phyloP scores from a whole-genome alignment of 345 rosid species.

The Balakata baccata region DNA sequence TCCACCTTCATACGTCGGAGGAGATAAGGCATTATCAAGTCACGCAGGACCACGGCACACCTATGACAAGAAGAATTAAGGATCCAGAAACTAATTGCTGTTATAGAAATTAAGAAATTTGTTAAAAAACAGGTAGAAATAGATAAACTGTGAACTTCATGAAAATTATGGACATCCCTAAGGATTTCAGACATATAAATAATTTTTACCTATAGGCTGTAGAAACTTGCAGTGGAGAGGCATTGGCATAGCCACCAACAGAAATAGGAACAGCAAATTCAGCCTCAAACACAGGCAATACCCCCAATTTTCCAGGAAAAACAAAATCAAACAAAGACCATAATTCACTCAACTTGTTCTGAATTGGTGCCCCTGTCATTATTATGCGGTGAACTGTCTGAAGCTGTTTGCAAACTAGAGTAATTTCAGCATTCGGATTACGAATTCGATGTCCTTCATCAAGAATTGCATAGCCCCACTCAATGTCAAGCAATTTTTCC shows the following conservation, averaged over 20 bases:
- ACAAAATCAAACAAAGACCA: conserved; percentile 99
- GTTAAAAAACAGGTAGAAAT: conserved; percentile 7
- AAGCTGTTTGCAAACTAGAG: conserved; percentile 91
- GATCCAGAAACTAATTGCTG: conserved; percentile 3
- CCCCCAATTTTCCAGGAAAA: conserved; percentile 96
- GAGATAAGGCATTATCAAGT: conserved; percentile 95
- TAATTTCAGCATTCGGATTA: conserved; percentile 88
- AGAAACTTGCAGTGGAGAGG: conserved; percentile 95
- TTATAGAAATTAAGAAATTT: not conserved
- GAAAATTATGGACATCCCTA: not conserved
- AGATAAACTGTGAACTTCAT: not conserved
- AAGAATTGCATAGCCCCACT: conserved; percentile 92
- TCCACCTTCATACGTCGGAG: conserved; percentile 95
- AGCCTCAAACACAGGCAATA: conserved; percentile 93
- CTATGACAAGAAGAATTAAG: conserved; percentile 38
- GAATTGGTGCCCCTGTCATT: conserved; percentile 98
- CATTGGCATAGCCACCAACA: conserved; percentile 97
- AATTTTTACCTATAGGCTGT: conserved; percentile 78
- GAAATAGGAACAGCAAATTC: conserved; percentile 94
- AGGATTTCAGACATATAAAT: conserved; percentile 18
- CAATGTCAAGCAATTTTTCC: conserved; percentile 74
- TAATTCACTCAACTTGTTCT: conserved; percentile 81
- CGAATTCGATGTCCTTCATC: conserved; percentile 98
- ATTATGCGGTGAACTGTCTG: conserved; percentile 92
- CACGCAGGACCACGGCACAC: conserved; percentile 96